Percentiles rank a stretch among this genome's conserved stretches.
Evolutionary conservation across 306 rosid species (phyloP).

Genomic region (Trifolium subterraneum): DNA sequence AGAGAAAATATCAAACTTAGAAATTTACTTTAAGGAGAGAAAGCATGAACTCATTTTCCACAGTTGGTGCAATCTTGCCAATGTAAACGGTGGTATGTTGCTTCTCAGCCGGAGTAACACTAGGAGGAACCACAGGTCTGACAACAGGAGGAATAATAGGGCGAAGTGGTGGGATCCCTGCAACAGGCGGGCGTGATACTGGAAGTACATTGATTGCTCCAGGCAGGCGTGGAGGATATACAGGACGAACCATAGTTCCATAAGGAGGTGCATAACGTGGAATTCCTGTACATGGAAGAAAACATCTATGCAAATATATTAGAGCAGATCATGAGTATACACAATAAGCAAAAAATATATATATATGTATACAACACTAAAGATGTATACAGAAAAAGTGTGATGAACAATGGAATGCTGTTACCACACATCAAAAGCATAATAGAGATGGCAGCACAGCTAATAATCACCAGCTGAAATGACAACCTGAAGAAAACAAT

Average conservation of each 20-base stretch:
- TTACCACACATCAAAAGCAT: conserved; percentile 93
- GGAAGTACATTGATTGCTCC: conserved; percentile 81
- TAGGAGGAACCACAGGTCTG: conserved; percentile 77
- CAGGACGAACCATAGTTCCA: conserved; percentile 74
- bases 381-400: conserved; percentile 45
- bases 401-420: conserved; percentile 56
- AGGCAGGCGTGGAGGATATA: conserved; percentile 76
- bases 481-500: conserved; percentile 85
- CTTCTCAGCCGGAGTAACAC: conserved; percentile 79
- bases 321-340: conserved; percentile 54
- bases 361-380: conserved; percentile 42
- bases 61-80: conserved; percentile 91
- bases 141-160: conserved; percentile 75
- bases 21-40: conserved; percentile 78
- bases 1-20: conserved; percentile 25
- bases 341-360: conserved; percentile 36
- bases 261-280: conserved; percentile 85
- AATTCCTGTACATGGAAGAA: conserved; percentile 76
- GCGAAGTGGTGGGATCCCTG: conserved; percentile 82
- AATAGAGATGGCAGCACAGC: conserved; percentile 92
- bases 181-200: conserved; percentile 77
- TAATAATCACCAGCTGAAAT: conserved; percentile 92
- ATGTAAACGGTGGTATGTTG: conserved; percentile 86
- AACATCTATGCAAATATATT: conserved; percentile 73
- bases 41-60: conserved; percentile 88